Evolutionary conservation across 768 basidiomycete genomes (phyloP).

Genomic region (Tephrocybe sp.): DNA sequence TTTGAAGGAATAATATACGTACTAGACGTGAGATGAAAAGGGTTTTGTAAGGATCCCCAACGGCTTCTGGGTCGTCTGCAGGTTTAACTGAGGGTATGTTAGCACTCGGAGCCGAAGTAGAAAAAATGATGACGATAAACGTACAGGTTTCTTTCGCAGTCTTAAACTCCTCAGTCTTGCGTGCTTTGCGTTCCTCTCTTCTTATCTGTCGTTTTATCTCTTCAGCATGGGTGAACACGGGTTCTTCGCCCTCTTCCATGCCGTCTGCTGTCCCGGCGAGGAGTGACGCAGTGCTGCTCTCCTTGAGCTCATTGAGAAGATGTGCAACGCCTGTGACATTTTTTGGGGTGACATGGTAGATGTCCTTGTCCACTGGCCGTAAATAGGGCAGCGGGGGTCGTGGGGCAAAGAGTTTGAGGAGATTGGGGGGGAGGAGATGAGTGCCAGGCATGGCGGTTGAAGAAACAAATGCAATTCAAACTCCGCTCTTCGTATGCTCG

Average conservation of each 20-base stretch:
- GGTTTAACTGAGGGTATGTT: slow-evolving; percentile 72
- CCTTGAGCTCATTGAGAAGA: slow-evolving; percentile 72
- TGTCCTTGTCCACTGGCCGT: slow-evolving; percentile 83
- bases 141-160: slow-evolving; percentile 83
- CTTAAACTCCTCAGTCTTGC: slow-evolving; percentile 73
- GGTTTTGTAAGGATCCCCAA: slow-evolving; percentile 98
- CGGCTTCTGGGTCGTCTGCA: slow-evolving; percentile 84
- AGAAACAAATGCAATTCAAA: slow-evolving; percentile 15
- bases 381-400: slow-evolving; percentile 87
- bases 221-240: slow-evolving; percentile 78
- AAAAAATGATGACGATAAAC: slow-evolving; percentile 29
- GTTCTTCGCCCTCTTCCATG: slow-evolving; percentile 87
- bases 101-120: slow-evolving; percentile 8
- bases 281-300: slow-evolving; percentile 71
- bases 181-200: slow-evolving; percentile 77
- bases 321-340: slow-evolving; percentile 74
- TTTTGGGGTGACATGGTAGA: slow-evolving; percentile 70
- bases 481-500: slow-evolving; percentile 18
- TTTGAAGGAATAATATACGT: slow-evolving; percentile 20
- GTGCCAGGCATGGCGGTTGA: slow-evolving; percentile 59
- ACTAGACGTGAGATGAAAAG: slow-evolving; percentile 95
- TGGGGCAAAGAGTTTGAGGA: slow-evolving; percentile 95
- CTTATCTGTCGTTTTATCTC: slow-evolving; percentile 78
- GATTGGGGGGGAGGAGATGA: slow-evolving; percentile 90
- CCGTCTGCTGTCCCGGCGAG: slow-evolving; percentile 55